Evolutionary conservation across 2,329 filamentous ascomycete genomes (phyloP), one percentile per base, ranked within the genome.

Genomic region (Stylonectria norvegica): DNA sequence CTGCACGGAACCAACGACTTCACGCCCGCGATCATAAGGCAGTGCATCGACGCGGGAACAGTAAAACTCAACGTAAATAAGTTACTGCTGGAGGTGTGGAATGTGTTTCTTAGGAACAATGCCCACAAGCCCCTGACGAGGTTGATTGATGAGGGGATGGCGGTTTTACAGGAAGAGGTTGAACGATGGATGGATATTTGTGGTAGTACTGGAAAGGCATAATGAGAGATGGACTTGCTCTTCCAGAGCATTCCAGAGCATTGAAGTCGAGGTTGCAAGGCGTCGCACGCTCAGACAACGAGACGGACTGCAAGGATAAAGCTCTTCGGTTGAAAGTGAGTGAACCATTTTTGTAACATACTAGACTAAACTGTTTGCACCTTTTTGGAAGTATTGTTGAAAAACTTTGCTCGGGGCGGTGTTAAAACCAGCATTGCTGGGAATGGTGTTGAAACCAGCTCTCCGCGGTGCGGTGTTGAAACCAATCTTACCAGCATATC

Each of bases 51-150:
- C 16, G 64, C 65, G 11, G 76, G 76, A 1, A 66, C 74, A n/a
- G 64, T 69, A 17, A 79, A 79, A 57, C 62, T 79, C 44, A 81
- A 81, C 45, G 74, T 81, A 2, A 81, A 81, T 48, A 74, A 72
- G 57, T 50, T 72, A 23, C 64, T 77, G 15, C 59, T 73, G 11
- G 67, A 73, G 8, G 43, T 45, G 1, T 55, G 42, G 40, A 48
- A 47, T 16, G 14, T 18, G 1, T 37, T 52, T 10, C 9, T 39
- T 2, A 36, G n/a, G 4, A 32, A 45, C 0, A 45, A 52, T 22
- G 9, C 31, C 4, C 20, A 37, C 1, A 40, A 31, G 3, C 36
- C 47, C 1, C 30, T 49, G 0, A 49, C 45, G 33, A 27, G 41
- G 18, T 29, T 38, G 14, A 39, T 44, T n/a, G 40, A 49, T 20